A percentile compares a stretch with the other conserved stretches of the same genome.
Conservation (phyloP, 345 rosid genomes). For the Trapa incisa region DNA sequence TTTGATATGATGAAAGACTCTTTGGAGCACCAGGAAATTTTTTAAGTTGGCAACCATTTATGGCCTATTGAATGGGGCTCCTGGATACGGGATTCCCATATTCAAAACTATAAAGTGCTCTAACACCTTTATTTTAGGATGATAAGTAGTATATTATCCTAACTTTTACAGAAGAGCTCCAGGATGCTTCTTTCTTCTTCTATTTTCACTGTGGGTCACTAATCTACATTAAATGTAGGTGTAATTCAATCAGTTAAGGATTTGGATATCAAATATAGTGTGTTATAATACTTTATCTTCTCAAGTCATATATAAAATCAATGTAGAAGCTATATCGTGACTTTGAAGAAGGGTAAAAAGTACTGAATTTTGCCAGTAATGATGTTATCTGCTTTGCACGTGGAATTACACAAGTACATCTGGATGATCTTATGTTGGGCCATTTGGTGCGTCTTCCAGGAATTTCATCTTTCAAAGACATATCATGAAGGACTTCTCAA, state of each 20-base stretch:
- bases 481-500: conserved; percentile 86
- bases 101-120: background rate
- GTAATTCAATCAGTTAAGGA: background rate
- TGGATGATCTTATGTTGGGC: background rate
- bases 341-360: background rate
- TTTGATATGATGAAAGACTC: background rate
- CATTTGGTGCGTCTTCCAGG: conserved; percentile 28
- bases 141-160: background rate
- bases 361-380: background rate
- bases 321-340: background rate
- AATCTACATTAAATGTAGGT: background rate
- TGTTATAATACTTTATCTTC: background rate
- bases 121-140: background rate
- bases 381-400: background rate
- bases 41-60: background rate
- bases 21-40: background rate
- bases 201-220: background rate
- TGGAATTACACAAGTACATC: background rate
- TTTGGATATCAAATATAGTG: background rate
- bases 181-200: background rate
- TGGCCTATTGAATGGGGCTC: background rate
- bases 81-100: background rate
- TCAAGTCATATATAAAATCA: background rate
- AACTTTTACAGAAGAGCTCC: background rate
- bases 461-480: conserved; percentile 81